Evolutionary conservation across 1,284 basidiomycete genomes (phyloP), one percentile per base, ranked within the genome.

Genomic region (Volvariella surrecta): DNA sequence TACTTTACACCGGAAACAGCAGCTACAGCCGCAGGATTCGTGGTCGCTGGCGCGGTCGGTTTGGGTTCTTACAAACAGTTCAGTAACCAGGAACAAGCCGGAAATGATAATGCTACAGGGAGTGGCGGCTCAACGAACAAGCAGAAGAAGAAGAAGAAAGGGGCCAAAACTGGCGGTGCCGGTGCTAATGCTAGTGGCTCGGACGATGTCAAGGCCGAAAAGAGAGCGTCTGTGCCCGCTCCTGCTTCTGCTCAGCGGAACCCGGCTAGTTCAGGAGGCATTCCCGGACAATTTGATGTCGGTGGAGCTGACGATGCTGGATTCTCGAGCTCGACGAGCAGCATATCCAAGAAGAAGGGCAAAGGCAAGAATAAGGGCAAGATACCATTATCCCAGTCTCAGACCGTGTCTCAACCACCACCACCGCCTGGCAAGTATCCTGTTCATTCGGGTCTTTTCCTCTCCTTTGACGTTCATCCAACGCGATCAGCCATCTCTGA

Each of bases 1-100:
- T 56, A 62, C 38, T 40, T 74, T 20, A 61, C 71, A n/a, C 50
- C 64, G 4, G 68, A 70, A 47, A 54, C 61, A 37, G 58, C 63
- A 15, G 42, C 68, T 37, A 61, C 69, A 15, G 57, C 40, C 7
- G 39, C 32, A 4, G 35, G 37, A 4, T 10, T 63, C 22, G 60
- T 71, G 38, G 57, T 73, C 20, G 68, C 63, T 7, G 71, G 69
- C 35, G 66, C 67, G 11, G 55, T 71, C 42, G 66, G 64, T 3
- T 56, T 68, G 32, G 67, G 67, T 22, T 71, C 69, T 52, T 53
- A 59, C 42, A 55, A 62, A 45, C 50, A 59, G 38, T 41, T 44
- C 47, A 45, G 54, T 44, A 30, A 38, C 45, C 24, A 61, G 60
- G 41, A 64, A 64, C 56, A 59, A 30, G 37, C 6, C 6, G 24